Conservation (phyloP, 306 rosid species). For the Calophaca sinica region DNA sequence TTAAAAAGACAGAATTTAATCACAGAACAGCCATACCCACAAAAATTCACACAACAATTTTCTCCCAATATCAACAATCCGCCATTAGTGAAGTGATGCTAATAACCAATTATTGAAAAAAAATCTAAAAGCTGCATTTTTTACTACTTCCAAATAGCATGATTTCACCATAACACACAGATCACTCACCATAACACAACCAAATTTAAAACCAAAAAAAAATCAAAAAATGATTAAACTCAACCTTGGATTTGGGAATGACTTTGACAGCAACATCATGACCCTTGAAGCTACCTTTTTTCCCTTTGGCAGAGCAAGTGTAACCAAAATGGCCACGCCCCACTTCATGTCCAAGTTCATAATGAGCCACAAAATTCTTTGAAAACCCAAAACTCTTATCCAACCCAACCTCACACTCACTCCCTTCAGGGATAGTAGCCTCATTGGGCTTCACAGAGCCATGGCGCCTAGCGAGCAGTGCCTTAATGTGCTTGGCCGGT, state of each 20-base stretch:
- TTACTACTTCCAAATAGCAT: constrained; percentile 10
- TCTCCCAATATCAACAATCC: constrained; percentile 37
- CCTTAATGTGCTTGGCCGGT: constrained; percentile 91
- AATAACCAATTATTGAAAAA: background rate
- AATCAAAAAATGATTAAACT: background rate
- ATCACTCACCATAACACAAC: constrained; percentile 16
- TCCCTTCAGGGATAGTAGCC: constrained; percentile 86
- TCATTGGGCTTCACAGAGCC: constrained; percentile 88
- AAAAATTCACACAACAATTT: constrained; percentile 6
- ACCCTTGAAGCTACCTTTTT: constrained; percentile 78
- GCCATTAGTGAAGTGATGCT: constrained; percentile 3
- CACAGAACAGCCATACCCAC: constrained; percentile 12
- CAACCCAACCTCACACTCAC: constrained; percentile 80
- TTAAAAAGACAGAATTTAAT: background rate
- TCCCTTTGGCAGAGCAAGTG: constrained; percentile 83
- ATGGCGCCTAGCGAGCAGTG: constrained; percentile 76
- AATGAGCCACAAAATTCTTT: constrained; percentile 60
- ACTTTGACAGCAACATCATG: constrained; percentile 90
- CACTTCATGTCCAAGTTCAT: constrained; percentile 81
- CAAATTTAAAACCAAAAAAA: background rate
- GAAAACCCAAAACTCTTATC: constrained; percentile 81
- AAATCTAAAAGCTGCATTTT: constrained; percentile 24
- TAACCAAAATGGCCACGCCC: constrained; percentile 99
- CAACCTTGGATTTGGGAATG: constrained; percentile 90
- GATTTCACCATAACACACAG: constrained; percentile 12